Conservation (phyloP, 108 stramenopile species). For the Fistulifera solaris region DNA sequence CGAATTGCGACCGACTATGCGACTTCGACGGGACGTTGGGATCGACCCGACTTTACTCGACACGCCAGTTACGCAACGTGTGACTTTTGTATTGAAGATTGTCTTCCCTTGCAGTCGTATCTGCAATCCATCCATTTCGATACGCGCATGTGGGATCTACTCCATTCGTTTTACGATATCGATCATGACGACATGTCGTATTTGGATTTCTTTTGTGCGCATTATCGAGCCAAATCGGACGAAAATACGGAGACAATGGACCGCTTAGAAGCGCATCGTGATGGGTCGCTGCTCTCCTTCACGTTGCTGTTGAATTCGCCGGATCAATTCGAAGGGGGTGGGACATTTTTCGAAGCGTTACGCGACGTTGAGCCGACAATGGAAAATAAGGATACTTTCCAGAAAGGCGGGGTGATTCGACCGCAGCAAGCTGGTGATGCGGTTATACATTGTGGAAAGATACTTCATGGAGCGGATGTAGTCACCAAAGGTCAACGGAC, state of each 20-base stretch:
- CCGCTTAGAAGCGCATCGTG: conserved; percentile 59
- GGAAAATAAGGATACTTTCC: background rate
- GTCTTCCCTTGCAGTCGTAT: conserved; percentile 26
- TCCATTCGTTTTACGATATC: conserved; percentile 38
- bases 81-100: conserved; percentile 68
- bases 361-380: conserved; percentile 23
- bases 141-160: conserved; percentile 26
- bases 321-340: conserved; percentile 53
- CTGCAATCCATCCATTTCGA: conserved; percentile 40
- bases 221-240: conserved; percentile 45
- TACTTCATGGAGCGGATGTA: conserved; percentile 62
- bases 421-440: conserved; percentile 38
- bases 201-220: conserved; percentile 64
- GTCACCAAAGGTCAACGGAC: conserved; percentile 50
- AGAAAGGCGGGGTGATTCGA: conserved; percentile 2
- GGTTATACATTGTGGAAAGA: conserved; percentile 55
- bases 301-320: conserved; percentile 46
- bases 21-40: conserved; percentile 40
- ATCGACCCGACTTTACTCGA: conserved; percentile 38
- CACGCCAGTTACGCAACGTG: conserved; percentile 60
- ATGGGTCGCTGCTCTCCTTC: conserved; percentile 63
- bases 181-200: conserved; percentile 43
- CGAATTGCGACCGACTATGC: conserved; percentile 40
- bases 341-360: conserved; percentile 70
- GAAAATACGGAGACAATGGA: conserved; percentile 44